Base-by-base conservation (phyloP, 257 asterid species). In the Petrea volubilis region DNA sequence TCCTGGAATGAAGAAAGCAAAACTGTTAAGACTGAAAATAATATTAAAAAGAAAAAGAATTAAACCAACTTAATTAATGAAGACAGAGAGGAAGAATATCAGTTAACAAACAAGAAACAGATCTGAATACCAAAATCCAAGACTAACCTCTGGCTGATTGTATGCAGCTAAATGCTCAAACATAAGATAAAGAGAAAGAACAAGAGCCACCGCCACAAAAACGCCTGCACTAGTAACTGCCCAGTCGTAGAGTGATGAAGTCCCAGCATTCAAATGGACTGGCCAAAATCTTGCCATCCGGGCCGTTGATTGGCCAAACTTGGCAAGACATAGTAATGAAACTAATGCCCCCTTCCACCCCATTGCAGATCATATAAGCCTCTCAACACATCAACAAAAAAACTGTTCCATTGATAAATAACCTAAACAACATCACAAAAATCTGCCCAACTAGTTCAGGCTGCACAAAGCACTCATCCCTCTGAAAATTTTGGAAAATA, bases 91-190 rank as follows among this genome's bases (percentile, higher is more conserved):
- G 8, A 46, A 63, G 55, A 34, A 8, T 52, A 58, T 47, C 64
- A 58, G 10, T 43, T 3, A 25, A 15, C 5, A 18, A 49, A 21
- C 18, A 38, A 4, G 34, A 56, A 12, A 63, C 21, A 67, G 31
- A 51, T 38, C 41, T 44, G 59, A 33, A 33, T 57, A 60, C 25
- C 27, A 18, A 74, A 61, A 15, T 10, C 28, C 29, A 58, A 63
- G 55, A 79, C 88, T 7, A 77, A 91, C 99, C 99, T 87, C 97
- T 18, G 97, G 99, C 82, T 89, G 96, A 72, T 91, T 79, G 81
- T 91, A 94, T 1, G 97, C 88, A 74, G 93, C 89, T 79, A 94
- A 82, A 83, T 94, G 97, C 91, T 91, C 99, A 25, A 94, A 88
- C 55, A 89, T 82, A 38, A 94, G 96, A 77, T 82, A 89, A 88